Evolutionary conservation across 2,329 filamentous ascomycete genomes (phyloP).

Genomic region (Emmonsiellopsis sp.): DNA sequence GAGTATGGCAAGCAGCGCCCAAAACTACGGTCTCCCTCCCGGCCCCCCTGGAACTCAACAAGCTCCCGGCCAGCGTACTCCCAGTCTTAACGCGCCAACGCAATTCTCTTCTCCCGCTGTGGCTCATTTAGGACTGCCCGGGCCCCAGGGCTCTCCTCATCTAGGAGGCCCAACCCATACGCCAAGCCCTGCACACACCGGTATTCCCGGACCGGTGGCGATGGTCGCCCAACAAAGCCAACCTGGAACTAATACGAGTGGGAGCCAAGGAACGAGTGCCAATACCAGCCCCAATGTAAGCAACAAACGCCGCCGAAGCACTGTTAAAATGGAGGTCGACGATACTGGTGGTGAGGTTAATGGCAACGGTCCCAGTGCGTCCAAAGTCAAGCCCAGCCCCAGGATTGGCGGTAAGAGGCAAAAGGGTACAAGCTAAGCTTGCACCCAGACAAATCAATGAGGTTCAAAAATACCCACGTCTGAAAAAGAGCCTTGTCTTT

Average conservation of each 20-base stretch:
- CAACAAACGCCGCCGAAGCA: slow-evolving; percentile 52
- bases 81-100: slow-evolving; percentile 38
- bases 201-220: slow-evolving; percentile 37
- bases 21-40: slow-evolving; percentile 19
- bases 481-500: neutral
- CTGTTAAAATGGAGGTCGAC: slow-evolving; percentile 51
- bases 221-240: slow-evolving; percentile 52
- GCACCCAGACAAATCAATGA: neutral
- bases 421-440: slow-evolving; percentile 26
- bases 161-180: slow-evolving; percentile 41
- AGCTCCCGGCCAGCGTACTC: slow-evolving; percentile 31
- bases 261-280: slow-evolving; percentile 42
- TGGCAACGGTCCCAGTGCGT: slow-evolving; percentile 26
- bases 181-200: slow-evolving; percentile 37
- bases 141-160: slow-evolving; percentile 42
- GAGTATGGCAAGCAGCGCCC: slow-evolving; percentile 28
- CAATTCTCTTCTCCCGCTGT: slow-evolving; percentile 53
- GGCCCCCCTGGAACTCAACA: slow-evolving; percentile 17
- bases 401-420: slow-evolving; percentile 39
- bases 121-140: slow-evolving; percentile 43
- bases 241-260: slow-evolving; percentile 46
- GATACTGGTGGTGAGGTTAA: slow-evolving; percentile 44
- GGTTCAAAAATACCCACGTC: neutral
- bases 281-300: slow-evolving; percentile 55
- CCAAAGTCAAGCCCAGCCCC: slow-evolving; percentile 40